A percentile compares a stretch with the other conserved stretches of the same genome.
Evolutionary conservation across 306 rosid species (phyloP).

Genomic region (Casuarina cunninghamiana): DNA sequence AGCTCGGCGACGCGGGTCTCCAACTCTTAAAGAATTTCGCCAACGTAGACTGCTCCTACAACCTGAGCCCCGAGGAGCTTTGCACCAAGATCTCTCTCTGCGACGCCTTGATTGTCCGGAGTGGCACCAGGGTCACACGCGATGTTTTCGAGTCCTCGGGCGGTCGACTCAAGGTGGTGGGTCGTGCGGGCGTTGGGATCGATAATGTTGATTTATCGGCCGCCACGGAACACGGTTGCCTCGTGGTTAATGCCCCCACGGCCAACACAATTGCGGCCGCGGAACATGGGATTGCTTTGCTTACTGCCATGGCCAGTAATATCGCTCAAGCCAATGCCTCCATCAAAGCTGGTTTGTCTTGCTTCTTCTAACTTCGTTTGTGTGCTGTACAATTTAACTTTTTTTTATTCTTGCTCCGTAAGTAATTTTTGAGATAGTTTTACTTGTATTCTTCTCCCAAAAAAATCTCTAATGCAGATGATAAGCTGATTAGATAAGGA

Average conservation of each 20-base stretch:
- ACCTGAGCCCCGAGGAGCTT: conserved; percentile 82
- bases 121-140: conserved; percentile 88
- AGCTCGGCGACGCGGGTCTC: conserved; percentile 87
- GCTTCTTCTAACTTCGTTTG: conserved; percentile 1
- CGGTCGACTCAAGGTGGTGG: conserved; percentile 93
- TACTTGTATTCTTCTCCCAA: no score
- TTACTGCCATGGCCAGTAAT: conserved; percentile 94
- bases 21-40: conserved; percentile 73
- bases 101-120: conserved; percentile 89
- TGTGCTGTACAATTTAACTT: neutral
- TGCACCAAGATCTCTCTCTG: conserved; percentile 98
- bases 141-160: conserved; percentile 92
- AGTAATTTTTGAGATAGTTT: no score
- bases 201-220: conserved; percentile 99
- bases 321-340: conserved; percentile 97
- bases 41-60: conserved; percentile 86
- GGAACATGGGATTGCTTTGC: conserved; percentile 90
- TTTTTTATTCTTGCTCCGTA: no score
- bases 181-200: conserved; percentile 96
- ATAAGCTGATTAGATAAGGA: neutral
- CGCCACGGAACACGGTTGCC: conserved; percentile 94
- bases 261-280: conserved; percentile 98
- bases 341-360: conserved; percentile 74
- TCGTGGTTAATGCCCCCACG: conserved; percentile 95
- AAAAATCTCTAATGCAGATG: no score